Evolutionary conservation across 192 early-diverging fungal species (phyloP), one percentile per base, ranked within the genome.

Genomic region (Coemansia sp.): DNA sequence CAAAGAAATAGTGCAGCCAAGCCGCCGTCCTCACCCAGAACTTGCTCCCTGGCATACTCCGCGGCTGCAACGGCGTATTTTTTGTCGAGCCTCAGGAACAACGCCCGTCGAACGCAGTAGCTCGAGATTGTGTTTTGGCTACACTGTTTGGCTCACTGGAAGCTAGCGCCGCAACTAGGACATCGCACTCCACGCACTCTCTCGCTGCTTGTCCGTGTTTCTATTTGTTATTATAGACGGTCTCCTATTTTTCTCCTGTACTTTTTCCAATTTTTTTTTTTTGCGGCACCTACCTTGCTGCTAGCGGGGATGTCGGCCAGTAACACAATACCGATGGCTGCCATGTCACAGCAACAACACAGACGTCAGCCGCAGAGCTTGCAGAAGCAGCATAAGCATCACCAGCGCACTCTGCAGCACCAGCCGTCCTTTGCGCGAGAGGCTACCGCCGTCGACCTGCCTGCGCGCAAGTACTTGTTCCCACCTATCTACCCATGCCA

Each of bases 401-500:
- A 41, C 17, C 64, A 41, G 40, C 64, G 37, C 29, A 54, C 15
- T 32, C 51, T 54, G 15, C 51, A 54, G 51, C 51, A 54, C 40
- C 68, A 72, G 60, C 47, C 57, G 37, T 66, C 70, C 12, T 59
- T 72, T 46, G 49, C 64, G 38, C 59, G n/a, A 14, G 70, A 62
- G 49, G 59, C 64, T 12, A 46, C 70, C 5, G 43, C 47, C 15
- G 25, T 65, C 29, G 72, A 71, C 20, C 70, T 64, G 65, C 62
- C 60, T 2, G 65, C 41, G 40, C 73, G 73, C 54, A 75, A 65
- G 56, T 67, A 73, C 27, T 46, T 82, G 24, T 62, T 75, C 29
- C 79, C 79, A 19, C 79, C 79, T 3, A 69, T 82, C 38, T 82
- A 67, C n/a, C 79, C 79, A n/a, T 82, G 79, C 47, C 79, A 82